phyloP scores from a whole-genome alignment of 2,329 filamentous ascomycete species.

The Leptographium flavum region DNA sequence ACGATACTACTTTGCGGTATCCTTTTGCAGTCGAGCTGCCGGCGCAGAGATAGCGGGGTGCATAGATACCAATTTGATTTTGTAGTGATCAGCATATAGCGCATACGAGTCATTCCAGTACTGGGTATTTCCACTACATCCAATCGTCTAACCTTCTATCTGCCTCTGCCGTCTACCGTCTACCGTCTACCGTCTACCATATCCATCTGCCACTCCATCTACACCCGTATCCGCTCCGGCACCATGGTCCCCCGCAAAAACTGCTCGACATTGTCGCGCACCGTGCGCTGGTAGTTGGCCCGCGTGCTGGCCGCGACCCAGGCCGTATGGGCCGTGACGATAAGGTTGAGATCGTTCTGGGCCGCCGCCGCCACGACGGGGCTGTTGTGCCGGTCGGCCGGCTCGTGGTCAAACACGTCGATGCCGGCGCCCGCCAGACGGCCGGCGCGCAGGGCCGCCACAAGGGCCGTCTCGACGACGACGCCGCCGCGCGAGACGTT shows the following conservation, averaged over 20 bases:
- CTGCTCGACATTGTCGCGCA: slow-evolving; percentile 10
- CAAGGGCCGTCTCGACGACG: slow-evolving; percentile 20
- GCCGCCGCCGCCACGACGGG: slow-evolving; percentile 7
- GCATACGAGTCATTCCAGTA: too few species aligned
- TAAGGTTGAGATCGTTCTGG: slow-evolving; percentile 8
- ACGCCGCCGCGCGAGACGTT: slow-evolving; percentile 21
- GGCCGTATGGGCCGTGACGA: slow-evolving; percentile 11
- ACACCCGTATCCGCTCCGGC: slow-evolving; percentile 6
- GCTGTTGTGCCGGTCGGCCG: slow-evolving; percentile 12
- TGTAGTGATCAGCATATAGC: too few species aligned
- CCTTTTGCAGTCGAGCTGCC: background rate
- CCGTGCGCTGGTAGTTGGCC: slow-evolving; percentile 9
- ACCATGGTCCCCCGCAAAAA: slow-evolving; percentile 5
- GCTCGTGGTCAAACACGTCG: slow-evolving; percentile 22
- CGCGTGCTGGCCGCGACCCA: slow-evolving; percentile 11
- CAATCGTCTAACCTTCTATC: too few species aligned
- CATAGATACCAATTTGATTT: background rate
- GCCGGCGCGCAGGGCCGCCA: slow-evolving; percentile 18
- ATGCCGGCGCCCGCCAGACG: slow-evolving; percentile 19
- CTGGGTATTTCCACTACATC: too few species aligned
- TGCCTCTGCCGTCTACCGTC: too few species aligned
- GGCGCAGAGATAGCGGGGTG: background rate
- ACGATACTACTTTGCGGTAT: too few species aligned
- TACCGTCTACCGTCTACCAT: too few species aligned
- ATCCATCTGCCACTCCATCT: background rate